Base-by-base conservation (phyloP, 768 basidiomycete species). In the Filobasidium wieringae region DNA sequence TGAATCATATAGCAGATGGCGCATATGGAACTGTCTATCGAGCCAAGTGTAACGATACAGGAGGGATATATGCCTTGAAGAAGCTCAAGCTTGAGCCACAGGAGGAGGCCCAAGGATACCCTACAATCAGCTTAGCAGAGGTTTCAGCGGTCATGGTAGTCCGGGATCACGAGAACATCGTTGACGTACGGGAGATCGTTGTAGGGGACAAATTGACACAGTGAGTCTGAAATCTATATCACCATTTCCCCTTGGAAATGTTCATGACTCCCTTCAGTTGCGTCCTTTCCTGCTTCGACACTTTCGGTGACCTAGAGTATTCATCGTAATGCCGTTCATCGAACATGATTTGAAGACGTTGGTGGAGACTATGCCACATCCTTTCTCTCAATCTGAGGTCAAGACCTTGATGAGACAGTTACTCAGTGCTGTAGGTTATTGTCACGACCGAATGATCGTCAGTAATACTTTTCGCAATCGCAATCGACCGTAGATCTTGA, bases 261-360 rank as follows among this genome's bases (percentile, higher is more conserved):
- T 7, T 29, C 14, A 41, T 45, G 36, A 29, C n/a, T 32, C 34
- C 24, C 43, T 14, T 24, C 43, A 47, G 17, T 32, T n/a, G 30
- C 27, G 17, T 30, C 31, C 14, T 36, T 29, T 30, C 12, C 30
- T 32, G 31, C 24, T 33, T 17, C 31, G 22, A 17, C 31, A 34
- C 12, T 6, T 19, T 49, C 24, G 9, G 29, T 19, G 31, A 8
- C 24, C 7, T 55, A 96, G 95, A 78, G 89, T 97, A 41, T 99
- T 92, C 74, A 92, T 99, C 63, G 95, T 97, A 33, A 95, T 95
- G 92, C 91, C 95, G 73, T 99, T 99, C 70, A 93, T 99, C 71
- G 95, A 99, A 74, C 95, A 99, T 74, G 95, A 99, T 73, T 84
- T 99, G 72, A 99, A 99, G 76, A 86, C 92, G 6, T 81, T 99